phyloP scores from a whole-genome alignment of 1,139 yeast species.

The Scheffersomyces insectosa region DNA sequence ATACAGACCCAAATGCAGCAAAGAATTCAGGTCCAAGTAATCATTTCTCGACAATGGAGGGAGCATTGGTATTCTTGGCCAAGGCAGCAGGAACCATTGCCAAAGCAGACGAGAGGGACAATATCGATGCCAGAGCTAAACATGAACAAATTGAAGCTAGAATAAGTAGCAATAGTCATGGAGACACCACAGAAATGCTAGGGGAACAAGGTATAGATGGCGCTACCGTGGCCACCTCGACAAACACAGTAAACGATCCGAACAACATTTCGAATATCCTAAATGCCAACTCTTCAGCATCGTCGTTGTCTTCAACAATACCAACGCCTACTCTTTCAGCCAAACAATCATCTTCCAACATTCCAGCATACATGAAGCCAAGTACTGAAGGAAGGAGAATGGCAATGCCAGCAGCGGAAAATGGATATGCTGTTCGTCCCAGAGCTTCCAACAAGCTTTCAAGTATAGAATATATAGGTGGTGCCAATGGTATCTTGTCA shows the following conservation, averaged over 20 bases:
- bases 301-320: neutral
- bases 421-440: conserved; percentile 53
- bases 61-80: conserved; percentile 70
- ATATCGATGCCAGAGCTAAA: conserved; percentile 62
- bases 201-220: neutral
- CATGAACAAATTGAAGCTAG: conserved; percentile 46
- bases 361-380: conserved; percentile 15
- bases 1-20: neutral
- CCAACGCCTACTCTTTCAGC: neutral
- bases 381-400: conserved; percentile 16
- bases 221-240: neutral
- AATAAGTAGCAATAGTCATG: neutral
- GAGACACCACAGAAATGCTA: neutral
- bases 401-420: conserved; percentile 49
- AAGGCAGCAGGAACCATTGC: conserved; percentile 77
- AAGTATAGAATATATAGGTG: conserved; percentile 67
- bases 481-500: conserved; percentile 56
- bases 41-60: conserved; percentile 53
- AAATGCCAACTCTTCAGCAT: neutral
- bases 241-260: too few species aligned
- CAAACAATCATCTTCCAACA: conserved; percentile 1
- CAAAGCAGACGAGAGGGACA: conserved; percentile 62
- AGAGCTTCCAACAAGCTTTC: conserved; percentile 51
- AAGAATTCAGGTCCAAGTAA: conserved; percentile 9
- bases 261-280: neutral